phyloP scores from a whole-genome alignment of 495 filamentous ascomycete genomes.

The Elasticomyces elasticus region DNA sequence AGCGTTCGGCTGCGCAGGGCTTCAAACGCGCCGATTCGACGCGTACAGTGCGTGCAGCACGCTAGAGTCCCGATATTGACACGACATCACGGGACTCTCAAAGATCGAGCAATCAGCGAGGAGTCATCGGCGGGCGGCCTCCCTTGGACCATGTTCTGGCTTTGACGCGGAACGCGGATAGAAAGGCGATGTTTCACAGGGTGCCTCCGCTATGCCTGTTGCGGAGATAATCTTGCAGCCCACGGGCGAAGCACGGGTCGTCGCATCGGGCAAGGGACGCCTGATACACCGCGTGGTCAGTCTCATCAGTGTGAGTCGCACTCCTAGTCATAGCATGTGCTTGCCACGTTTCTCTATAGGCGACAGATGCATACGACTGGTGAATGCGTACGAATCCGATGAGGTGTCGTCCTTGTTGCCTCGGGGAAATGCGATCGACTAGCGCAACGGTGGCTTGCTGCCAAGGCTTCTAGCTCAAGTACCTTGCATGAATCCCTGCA shows the following conservation, averaged over 20 bases:
- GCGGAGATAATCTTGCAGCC: no score
- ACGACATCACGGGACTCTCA: conserved; percentile 20
- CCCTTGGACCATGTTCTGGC: neutral
- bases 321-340: no score
- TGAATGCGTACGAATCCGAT: neutral
- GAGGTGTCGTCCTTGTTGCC: neutral
- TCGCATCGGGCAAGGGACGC: no score
- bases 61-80: conserved; percentile 9
- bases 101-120: neutral
- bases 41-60: conserved; percentile 16
- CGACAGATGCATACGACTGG: no score
- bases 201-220: neutral
- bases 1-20: neutral
- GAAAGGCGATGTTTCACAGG: conserved; percentile 1
- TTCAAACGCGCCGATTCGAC: conserved; percentile 23
- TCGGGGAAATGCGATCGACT: neutral
- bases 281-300: no score
- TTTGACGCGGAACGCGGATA: neutral
- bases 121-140: neutral
- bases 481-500: neutral
- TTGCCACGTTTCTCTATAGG: no score
- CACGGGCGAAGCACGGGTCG: no score
- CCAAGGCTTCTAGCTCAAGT: neutral
- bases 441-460: neutral
- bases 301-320: neutral